These are phyloP conservation scores for Tagetes patula DNA, from an alignment of 129 eudicot genomes.

Conservation along the genomic window DNA sequence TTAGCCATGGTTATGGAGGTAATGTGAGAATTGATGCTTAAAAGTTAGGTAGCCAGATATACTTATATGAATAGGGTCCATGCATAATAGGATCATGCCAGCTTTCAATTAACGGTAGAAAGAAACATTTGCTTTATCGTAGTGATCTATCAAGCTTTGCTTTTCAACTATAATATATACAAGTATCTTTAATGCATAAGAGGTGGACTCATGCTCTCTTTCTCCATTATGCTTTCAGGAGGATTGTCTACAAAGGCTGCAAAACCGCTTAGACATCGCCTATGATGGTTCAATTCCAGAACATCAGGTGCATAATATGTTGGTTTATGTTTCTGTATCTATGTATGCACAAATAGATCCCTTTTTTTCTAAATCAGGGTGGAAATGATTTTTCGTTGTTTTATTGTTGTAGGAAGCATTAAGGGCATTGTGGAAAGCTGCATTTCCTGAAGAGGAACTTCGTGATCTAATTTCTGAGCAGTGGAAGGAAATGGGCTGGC, in stretches of 20 bases:
- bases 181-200: background rate
- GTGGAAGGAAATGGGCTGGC: slow-evolving; percentile 99
- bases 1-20: background rate
- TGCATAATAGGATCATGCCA: background rate
- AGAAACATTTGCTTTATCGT: background rate
- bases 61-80: background rate
- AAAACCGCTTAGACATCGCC: slow-evolving; percentile 74
- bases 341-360: background rate
- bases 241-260: slow-evolving; percentile 77
- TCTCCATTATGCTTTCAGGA: slow-evolving; percentile 53
- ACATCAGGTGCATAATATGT: slow-evolving; percentile 64
- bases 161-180: background rate
- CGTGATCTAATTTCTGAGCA: slow-evolving; percentile 82
- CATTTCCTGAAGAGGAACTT: slow-evolving; percentile 88
- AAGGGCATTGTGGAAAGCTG: slow-evolving; percentile 84
- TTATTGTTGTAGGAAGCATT: slow-evolving; percentile 66
- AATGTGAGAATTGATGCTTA: background rate
- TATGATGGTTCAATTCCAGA: slow-evolving; percentile 80
- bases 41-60: background rate
- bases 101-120: background rate
- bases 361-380: slow-evolving; percentile 7
- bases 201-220: slow-evolving; percentile 20
- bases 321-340: background rate
- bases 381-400: background rate
- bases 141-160: background rate